Base-by-base conservation (phyloP, 768 basidiomycete genomes). In the Panaeolus papilionaceus region DNA sequence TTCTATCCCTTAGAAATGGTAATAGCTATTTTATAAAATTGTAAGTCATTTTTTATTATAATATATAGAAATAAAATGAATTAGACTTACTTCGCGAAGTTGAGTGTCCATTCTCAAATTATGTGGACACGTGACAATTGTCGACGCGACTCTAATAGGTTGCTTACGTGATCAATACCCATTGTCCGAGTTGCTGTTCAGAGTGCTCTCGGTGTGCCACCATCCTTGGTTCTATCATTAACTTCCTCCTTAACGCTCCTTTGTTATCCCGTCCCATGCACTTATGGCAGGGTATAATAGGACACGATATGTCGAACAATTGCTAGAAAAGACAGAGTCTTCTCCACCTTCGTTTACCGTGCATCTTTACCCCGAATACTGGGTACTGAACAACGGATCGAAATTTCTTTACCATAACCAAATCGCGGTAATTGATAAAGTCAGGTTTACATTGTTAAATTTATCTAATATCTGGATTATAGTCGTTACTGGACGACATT, bases 401-500 rank as follows among this genome's bases (percentile, higher is more conserved):
- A 93, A 93, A 83, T 94, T 93, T 75, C 80, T 90, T 66, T 94
- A 95, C 76, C 90, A 91, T 74, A 89, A 89, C 75, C 92, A 87
- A 71, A 86, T 91, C 68, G 91, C 93, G 81, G 85, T 86, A 68
- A 63, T 81, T 71, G 44, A 62, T 51, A 39, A 64, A 23, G 54
- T 58, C 23, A 44, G 51, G 14, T 58, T 26, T 33, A 8, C 44
- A 18, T 49, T 28, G n/a, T n/a, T 38, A 4, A 54, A 58, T 28
- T 64, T 68, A 49, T 54, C 61, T 68, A 40, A 71, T 33, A 16
- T 28, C 54, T 16, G 18, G 18, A 28, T 45, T 66, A 26, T 72
- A 95, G 93, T 89, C 90, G 54, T 78, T 95, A 7, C 82, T 95
- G 45, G 94, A 95, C 73, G 94, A 95, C 74, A 89, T 95, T 64